A percentile compares a stretch with the other conserved stretches of the same genome.
Evolutionary conservation across 176 grass and related monocot genomes (phyloP).

Genomic region (Thalia dealbata): DNA sequence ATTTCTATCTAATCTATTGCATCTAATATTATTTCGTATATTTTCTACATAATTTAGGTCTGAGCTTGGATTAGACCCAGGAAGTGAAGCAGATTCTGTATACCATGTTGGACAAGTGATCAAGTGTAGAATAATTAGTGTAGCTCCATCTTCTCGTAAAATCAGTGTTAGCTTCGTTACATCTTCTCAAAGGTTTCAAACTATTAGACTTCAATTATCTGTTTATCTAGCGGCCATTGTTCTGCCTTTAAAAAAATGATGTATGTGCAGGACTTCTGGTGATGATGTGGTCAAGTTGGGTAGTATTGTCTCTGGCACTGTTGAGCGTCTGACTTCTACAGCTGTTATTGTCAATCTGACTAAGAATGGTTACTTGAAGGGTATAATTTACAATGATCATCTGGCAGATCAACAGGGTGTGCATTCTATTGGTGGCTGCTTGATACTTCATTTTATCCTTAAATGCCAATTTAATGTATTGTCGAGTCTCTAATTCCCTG

Average conservation of each 20-base stretch:
- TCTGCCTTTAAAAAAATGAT: not conserved
- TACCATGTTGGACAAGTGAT: constrained; percentile 91
- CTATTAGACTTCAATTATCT: constrained; percentile 13
- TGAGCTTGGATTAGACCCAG: constrained; percentile 78
- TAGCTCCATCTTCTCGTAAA: constrained; percentile 56
- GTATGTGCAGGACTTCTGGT: constrained; percentile 25
- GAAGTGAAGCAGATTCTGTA: constrained; percentile 63
- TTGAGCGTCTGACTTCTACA: constrained; percentile 66
- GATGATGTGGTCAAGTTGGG: constrained; percentile 42
- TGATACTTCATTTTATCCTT: constrained; percentile 5
- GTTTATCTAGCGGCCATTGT: not conserved
- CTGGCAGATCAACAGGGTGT: constrained; percentile 71
- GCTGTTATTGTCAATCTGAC: constrained; percentile 64
- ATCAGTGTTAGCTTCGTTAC: constrained; percentile 68
- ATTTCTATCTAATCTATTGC: constrained; percentile 8
- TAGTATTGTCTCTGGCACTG: constrained; percentile 73
- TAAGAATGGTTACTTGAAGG: constrained; percentile 45
- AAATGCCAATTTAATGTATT: not conserved
- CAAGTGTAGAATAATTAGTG: constrained; percentile 83
- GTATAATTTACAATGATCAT: constrained; percentile 66
- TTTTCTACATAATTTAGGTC: constrained; percentile 33
- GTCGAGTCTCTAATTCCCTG: not conserved
- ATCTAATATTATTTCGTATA: constrained; percentile 13
- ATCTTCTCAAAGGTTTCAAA: constrained; percentile 57
- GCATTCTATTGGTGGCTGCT: not conserved